Conservation (phyloP, 306 rosid genomes). For the Prunus campanulata region DNA sequence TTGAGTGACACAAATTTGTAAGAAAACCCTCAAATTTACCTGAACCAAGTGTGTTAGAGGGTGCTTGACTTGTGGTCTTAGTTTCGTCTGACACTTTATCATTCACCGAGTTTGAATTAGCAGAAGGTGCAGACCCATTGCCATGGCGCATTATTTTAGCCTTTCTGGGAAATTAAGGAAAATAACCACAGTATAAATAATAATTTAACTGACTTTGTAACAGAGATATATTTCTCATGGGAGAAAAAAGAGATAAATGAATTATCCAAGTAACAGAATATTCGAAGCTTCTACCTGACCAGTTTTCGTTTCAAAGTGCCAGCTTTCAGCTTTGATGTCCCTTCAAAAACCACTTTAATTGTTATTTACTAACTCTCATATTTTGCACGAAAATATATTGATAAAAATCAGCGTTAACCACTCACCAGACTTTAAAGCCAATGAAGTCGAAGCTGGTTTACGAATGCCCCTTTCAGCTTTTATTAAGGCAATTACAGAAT, state of each 20-base stretch:
- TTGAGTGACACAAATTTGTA: neutral
- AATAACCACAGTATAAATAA: neutral
- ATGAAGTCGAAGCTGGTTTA: slow-evolving; percentile 55
- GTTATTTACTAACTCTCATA: slow-evolving; percentile 4
- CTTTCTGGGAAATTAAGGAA: slow-evolving; percentile 46
- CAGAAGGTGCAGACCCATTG: slow-evolving; percentile 35
- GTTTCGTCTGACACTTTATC: slow-evolving; percentile 47
- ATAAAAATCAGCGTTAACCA: slow-evolving; percentile 15
- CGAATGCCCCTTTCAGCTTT: slow-evolving; percentile 88
- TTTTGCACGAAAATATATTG: slow-evolving; percentile 3
- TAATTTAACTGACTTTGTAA: slow-evolving; percentile 20
- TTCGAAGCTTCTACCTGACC: slow-evolving; percentile 57
- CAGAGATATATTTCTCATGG: neutral
- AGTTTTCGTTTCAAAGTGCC: slow-evolving; percentile 63
- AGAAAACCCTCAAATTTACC: slow-evolving; percentile 44
- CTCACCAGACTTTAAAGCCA: slow-evolving; percentile 69
- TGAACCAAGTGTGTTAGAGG: slow-evolving; percentile 40
- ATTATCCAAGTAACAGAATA: neutral
- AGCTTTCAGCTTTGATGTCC: slow-evolving; percentile 67
- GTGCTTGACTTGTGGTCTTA: slow-evolving; percentile 38
- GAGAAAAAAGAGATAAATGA: neutral
- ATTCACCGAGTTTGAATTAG: slow-evolving; percentile 39
- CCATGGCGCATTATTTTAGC: slow-evolving; percentile 65
- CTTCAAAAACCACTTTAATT: slow-evolving; percentile 37
- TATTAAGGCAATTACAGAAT: slow-evolving; percentile 81